Percentiles rank a stretch among this genome's conserved stretches.
Evolutionary conservation across 169 alveolate genomes (phyloP).

Genomic region (Cryptosporidium baileyi): DNA sequence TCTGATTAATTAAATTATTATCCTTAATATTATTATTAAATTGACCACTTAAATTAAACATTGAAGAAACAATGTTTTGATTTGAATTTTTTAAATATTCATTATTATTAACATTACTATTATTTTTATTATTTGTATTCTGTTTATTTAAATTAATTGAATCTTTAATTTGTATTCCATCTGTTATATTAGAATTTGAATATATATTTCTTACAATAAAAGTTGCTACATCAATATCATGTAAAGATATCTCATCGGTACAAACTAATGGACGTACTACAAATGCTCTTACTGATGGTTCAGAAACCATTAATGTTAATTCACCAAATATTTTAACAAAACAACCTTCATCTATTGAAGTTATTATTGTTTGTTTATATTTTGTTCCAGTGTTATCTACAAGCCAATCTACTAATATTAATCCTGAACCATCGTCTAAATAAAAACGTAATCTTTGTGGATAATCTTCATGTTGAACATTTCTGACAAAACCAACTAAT

Average conservation of each 20-base stretch:
- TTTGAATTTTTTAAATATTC: constrained; percentile 9
- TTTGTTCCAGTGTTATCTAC: constrained; percentile 65
- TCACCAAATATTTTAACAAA: constrained; percentile 58
- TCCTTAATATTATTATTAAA: background rate
- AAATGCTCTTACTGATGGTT: constrained; percentile 65
- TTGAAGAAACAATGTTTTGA: constrained; percentile 28
- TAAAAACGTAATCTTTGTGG: constrained; percentile 69
- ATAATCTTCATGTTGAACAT: constrained; percentile 56
- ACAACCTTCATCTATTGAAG: constrained; percentile 63
- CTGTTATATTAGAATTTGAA: background rate
- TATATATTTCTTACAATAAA: constrained; percentile 34
- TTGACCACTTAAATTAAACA: constrained; percentile 48
- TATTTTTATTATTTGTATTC: background rate
- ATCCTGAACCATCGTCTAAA: constrained; percentile 66
- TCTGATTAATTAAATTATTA: background rate
- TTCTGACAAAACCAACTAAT: constrained; percentile 49
- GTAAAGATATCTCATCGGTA: constrained; percentile 58
- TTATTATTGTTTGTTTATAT: constrained; percentile 44
- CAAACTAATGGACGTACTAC: constrained; percentile 66
- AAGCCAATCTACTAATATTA: constrained; percentile 50
- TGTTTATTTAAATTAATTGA: background rate
- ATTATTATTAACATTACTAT: no score
- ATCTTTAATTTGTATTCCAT: background rate
- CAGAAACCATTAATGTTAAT: constrained; percentile 59
- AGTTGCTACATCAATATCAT: constrained; percentile 60